A percentile compares a stretch with the other conserved stretches of the same genome.
Conservation (phyloP, 768 basidiomycete species). For the Candolleomyces eurysporus region DNA sequence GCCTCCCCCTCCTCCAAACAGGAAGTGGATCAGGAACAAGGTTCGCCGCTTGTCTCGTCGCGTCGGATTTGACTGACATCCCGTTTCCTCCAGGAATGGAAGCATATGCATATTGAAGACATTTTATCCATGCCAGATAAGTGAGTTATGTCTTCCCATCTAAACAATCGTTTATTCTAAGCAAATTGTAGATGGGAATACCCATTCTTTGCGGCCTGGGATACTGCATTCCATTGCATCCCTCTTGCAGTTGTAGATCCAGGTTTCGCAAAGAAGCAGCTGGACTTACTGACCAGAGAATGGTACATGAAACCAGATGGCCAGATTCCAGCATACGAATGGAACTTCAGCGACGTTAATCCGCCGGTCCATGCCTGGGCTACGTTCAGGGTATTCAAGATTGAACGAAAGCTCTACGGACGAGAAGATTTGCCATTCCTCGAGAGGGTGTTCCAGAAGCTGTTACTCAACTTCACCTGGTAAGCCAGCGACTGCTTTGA, state of each 20-base stretch:
- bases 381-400: constrained; percentile 98
- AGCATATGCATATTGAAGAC: constrained; percentile 92
- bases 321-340: constrained; percentile 98
- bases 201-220: constrained; percentile 98
- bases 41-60: constrained; percentile 36
- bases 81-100: constrained; percentile 70
- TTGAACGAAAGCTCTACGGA: constrained; percentile 94
- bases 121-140: constrained; percentile 99
- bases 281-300: constrained; percentile 93
- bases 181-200: constrained; percentile 79
- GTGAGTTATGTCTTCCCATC: constrained; percentile 37
- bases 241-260: constrained; percentile 96
- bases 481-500: constrained; percentile 25
- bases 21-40: constrained; percentile 81
- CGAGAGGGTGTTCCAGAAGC: constrained; percentile 97
- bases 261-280: constrained; percentile 94
- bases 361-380: constrained; percentile 99
- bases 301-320: constrained; percentile 99
- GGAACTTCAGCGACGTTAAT: constrained; percentile 99
- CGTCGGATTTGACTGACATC: neutral
- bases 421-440: constrained; percentile 88
- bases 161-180: neutral
- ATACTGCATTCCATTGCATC: constrained; percentile 99
- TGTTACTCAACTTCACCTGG: constrained; percentile 97
- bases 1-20: constrained; percentile 87